A percentile compares a stretch with the other conserved stretches of the same genome.
phyloP scores from a whole-genome alignment of 345 rosid species.

The Eucalyptus virginea region DNA sequence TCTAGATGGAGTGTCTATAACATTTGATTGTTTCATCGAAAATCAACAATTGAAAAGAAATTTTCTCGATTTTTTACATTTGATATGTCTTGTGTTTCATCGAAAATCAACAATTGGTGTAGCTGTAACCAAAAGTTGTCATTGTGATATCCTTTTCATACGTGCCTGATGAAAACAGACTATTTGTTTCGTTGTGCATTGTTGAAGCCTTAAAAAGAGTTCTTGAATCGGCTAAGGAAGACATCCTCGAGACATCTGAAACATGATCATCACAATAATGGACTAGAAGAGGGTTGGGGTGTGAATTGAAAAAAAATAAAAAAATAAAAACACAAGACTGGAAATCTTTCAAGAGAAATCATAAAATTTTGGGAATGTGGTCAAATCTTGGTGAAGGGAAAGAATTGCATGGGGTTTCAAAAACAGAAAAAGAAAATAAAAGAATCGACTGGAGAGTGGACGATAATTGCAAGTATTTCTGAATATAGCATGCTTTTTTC shows the following conservation, averaged over 20 bases:
- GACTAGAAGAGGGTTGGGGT: background rate
- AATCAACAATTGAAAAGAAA: background rate
- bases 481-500: too few species aligned
- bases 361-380: background rate
- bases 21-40: background rate
- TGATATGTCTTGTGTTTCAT: too few species aligned
- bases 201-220: too few species aligned
- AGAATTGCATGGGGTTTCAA: background rate
- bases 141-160: too few species aligned
- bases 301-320: background rate
- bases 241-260: background rate
- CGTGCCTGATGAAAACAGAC: too few species aligned
- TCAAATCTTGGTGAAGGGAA: background rate
- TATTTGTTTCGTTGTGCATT: too few species aligned
- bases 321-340: background rate
- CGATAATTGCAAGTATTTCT: too few species aligned
- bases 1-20: background rate
- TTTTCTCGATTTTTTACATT: background rate
- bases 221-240: background rate
- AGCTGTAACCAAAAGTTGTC: too few species aligned
- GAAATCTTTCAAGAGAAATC: background rate
- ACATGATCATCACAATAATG: background rate
- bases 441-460: too few species aligned
- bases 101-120: too few species aligned
- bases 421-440: too few species aligned